A percentile compares a stretch with the other conserved stretches of the same genome.
These are phyloP conservation scores for Camellia japonica DNA, from an alignment of 148 eudicot species.

Conservation along the genomic window DNA sequence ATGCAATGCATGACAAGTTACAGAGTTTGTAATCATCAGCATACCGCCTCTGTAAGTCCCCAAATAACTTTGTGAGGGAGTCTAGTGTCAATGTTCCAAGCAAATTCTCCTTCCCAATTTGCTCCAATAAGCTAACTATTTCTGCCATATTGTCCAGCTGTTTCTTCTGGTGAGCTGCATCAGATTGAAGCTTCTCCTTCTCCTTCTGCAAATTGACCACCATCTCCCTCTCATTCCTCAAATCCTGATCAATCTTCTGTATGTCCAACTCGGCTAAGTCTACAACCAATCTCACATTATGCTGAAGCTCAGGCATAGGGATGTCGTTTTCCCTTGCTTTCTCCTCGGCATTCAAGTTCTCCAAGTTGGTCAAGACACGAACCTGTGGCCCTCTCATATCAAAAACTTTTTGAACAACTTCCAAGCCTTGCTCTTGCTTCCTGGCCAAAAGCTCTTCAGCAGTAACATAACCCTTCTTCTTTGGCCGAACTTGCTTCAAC, in stretches of 20 bases:
- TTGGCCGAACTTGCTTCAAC: slow-evolving; percentile 52
- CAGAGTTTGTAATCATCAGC: slow-evolving; percentile 67
- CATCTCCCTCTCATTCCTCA: slow-evolving; percentile 81
- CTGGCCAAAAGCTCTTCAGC: slow-evolving; percentile 74
- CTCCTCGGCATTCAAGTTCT: slow-evolving; percentile 82
- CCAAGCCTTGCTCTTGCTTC: slow-evolving; percentile 68
- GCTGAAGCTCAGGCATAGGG: slow-evolving; percentile 93
- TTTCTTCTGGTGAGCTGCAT: slow-evolving; percentile 53
- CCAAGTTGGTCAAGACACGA: slow-evolving; percentile 73
- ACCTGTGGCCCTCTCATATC: slow-evolving; percentile 97
- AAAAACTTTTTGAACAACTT: slow-evolving; percentile 67
- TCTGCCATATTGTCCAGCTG: slow-evolving; percentile 62
- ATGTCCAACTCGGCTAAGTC: slow-evolving; percentile 71
- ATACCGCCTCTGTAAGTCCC: slow-evolving; percentile 52
- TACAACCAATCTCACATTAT: slow-evolving; percentile 66
- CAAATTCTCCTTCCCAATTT: slow-evolving; percentile 39
- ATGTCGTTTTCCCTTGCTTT: slow-evolving; percentile 62
- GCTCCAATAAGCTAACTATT: slow-evolving; percentile 48
- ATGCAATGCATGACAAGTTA: slow-evolving; percentile 72
- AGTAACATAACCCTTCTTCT: slow-evolving; percentile 63
- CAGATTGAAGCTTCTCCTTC: slow-evolving; percentile 67
- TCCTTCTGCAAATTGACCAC: slow-evolving; percentile 67
- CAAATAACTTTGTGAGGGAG: slow-evolving; percentile 54
- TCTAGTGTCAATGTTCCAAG: slow-evolving; percentile 63
- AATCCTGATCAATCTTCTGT: slow-evolving; percentile 64